Evolutionary conservation across 805 yeast species (phyloP), one percentile per base, ranked within the genome.

Genomic region (Saccharomycopsis oosterbeekiorum): DNA sequence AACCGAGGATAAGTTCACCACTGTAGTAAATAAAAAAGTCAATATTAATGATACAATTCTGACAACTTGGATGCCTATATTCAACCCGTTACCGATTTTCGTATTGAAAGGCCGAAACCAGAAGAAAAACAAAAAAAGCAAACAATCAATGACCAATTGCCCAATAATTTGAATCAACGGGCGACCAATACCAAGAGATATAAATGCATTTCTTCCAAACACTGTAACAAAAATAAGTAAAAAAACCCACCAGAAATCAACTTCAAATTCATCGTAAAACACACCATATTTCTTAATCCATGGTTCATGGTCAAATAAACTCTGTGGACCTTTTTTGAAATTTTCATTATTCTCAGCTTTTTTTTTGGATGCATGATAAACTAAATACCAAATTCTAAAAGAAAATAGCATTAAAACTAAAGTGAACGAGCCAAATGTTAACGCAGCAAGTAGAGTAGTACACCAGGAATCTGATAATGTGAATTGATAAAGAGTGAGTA

Each of bases 181-280:
- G 43, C 70, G 66, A 14, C 73, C 73, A 29, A 69, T 66, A 6
- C 69, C 74, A 2, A 72, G 66, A 0, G 71, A 73, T 58, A 71
- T 63, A 54, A 72, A 69, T 19, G 74, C 73, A 57, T 69, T 70
- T 41, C 72, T 63, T 19, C 66, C 68, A 60, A 71, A 66, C 9
- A 70, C 61, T 1, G 68, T 69, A 12, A 57, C 50, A 21, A 69
- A 41, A 10, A 65, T 53, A 9, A 67, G 62, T 6, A 72, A 63
- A 56, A 72, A 71, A 51, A 68, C 67, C 74, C 74, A 72, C 74
- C 75, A 72, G 61, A 63, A 69, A 50, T 63, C 58, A 41, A 69
- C 65, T 57, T 67, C 65, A 62, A 68, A 71, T 62, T 70, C 71
- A 60, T 70, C 71, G 60, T 72, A 71, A 55, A 72, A 68, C 15